phyloP scores from a whole-genome alignment of 371 early-diverging fungal species.

The Mortierella sp. region DNA sequence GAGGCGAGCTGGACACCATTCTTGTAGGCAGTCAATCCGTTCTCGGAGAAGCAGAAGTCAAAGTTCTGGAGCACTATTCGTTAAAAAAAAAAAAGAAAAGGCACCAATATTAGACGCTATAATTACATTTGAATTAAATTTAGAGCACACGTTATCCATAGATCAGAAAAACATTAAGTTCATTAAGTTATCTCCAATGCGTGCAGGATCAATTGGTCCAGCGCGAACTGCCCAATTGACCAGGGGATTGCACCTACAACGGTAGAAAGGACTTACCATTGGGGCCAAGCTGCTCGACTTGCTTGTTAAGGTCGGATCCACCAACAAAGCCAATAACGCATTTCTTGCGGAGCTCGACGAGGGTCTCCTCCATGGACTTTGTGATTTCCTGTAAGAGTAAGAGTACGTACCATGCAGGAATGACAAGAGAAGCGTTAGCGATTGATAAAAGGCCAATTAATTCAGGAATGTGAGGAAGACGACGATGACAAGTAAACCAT shows the following conservation, averaged over 20 bases:
- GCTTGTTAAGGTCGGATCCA: conserved; percentile 98
- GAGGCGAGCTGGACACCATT: conserved; percentile 81
- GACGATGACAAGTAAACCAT: too few species aligned
- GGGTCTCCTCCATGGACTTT: conserved; percentile 84
- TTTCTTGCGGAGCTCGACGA: conserved; percentile 89
- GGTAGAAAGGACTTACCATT: conserved; percentile 65
- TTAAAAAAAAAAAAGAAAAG: not conserved
- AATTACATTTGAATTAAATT: conserved; percentile 11
- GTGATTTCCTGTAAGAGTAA: conserved; percentile 66
- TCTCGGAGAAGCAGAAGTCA: conserved; percentile 99
- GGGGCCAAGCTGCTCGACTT: conserved; percentile 97
- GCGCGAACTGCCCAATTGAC: not conserved
- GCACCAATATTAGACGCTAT: conserved; percentile 8
- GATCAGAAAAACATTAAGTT: conserved; percentile 8
- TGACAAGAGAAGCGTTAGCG: too few species aligned
- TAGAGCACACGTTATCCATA: conserved; percentile 6
- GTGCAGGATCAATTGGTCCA: conserved; percentile 17
- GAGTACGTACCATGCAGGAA: not conserved
- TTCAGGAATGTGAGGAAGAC: not conserved
- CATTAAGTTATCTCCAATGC: not conserved
- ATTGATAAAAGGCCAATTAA: not conserved
- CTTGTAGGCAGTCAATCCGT: conserved; percentile 98
- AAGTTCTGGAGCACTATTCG: conserved; percentile 81
- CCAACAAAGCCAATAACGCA: conserved; percentile 99
- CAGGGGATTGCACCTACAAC: not conserved